These are phyloP conservation scores for Pinus taeda DNA, from an alignment of 75 land plant species.

Conservation along the genomic window DNA sequence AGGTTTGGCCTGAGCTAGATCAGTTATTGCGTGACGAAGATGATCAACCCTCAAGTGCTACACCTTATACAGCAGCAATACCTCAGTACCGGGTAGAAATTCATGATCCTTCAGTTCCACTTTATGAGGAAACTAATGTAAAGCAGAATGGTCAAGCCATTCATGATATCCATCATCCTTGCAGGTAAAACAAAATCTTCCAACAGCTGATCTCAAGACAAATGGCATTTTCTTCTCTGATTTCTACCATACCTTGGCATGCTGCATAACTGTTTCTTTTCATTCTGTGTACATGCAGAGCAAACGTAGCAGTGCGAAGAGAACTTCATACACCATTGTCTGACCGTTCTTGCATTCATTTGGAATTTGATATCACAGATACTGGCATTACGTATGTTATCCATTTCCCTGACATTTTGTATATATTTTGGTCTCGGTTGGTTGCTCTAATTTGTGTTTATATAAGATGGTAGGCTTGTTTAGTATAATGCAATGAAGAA, in stretches of 20 bases:
- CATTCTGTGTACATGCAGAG: constrained; percentile 28
- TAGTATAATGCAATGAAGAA: background rate
- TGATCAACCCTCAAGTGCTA: constrained; percentile 39
- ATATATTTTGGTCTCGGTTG: background rate
- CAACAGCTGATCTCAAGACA: background rate
- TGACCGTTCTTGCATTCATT: constrained; percentile 92
- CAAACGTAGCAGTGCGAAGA: constrained; percentile 63
- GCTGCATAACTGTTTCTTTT: constrained; percentile 5
- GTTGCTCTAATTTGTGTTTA: background rate
- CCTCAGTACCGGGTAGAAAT: constrained; percentile 78
- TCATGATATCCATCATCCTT: constrained; percentile 78
- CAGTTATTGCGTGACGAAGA: constrained; percentile 63
- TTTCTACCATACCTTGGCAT: background rate
- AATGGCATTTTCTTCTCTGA: background rate
- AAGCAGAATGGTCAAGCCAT: constrained; percentile 57
- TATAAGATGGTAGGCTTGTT: background rate
- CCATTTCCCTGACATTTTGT: background rate
- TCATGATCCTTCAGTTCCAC: constrained; percentile 31
- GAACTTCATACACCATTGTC: constrained; percentile 86
- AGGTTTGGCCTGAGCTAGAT: constrained; percentile 90
- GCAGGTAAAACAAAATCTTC: constrained; percentile 44
- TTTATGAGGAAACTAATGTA: constrained; percentile 31
- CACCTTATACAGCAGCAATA: constrained; percentile 80
- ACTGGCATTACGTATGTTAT: constrained; percentile 71
- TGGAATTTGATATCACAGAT: constrained; percentile 87